phyloP scores from a whole-genome alignment of 345 rosid genomes.

The Geranium rotundifolium region DNA sequence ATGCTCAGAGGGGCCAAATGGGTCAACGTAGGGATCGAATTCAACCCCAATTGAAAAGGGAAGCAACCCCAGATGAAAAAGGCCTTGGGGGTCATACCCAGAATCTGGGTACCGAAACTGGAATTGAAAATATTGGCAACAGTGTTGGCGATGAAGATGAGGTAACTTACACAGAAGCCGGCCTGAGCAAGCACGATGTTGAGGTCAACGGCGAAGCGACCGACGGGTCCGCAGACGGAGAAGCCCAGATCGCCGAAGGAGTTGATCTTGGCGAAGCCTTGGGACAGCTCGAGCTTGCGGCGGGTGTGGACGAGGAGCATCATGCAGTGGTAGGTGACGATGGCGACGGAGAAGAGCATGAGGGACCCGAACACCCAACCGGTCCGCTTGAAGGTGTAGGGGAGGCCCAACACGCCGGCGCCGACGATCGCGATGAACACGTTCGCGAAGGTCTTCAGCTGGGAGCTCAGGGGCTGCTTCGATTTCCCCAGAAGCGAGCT shows the following conservation, averaged over 20 bases:
- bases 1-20: constrained; percentile 75
- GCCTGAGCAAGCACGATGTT: constrained; percentile 64
- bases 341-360: constrained; percentile 47
- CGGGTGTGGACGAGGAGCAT: constrained; percentile 48
- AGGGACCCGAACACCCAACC: constrained; percentile 60
- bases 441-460: constrained; percentile 56
- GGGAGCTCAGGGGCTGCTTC: constrained; percentile 14
- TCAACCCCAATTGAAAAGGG: constrained; percentile 66
- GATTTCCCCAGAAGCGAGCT: too few species aligned
- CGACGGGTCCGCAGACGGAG: constrained; percentile 39
- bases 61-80: constrained; percentile 54
- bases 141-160: constrained; percentile 50
- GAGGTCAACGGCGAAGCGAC: constrained; percentile 41
- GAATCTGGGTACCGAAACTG: neutral
- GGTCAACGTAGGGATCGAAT: constrained; percentile 52
- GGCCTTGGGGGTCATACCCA: constrained; percentile 21
- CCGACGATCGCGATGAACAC: constrained; percentile 68
- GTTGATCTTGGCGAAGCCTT: constrained; percentile 19
- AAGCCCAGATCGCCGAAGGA: constrained; percentile 66
- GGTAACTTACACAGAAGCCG: constrained; percentile 63
- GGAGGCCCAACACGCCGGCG: constrained; percentile 69
- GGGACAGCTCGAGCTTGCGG: constrained; percentile 41
- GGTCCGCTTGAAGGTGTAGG: constrained; percentile 60
- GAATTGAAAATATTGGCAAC: constrained; percentile 32
- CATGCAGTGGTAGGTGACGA: constrained; percentile 43